Percentiles rank a stretch among this genome's conserved stretches.
phyloP scores from a whole-genome alignment of 106 monocot species.

The Acorus calamus region DNA sequence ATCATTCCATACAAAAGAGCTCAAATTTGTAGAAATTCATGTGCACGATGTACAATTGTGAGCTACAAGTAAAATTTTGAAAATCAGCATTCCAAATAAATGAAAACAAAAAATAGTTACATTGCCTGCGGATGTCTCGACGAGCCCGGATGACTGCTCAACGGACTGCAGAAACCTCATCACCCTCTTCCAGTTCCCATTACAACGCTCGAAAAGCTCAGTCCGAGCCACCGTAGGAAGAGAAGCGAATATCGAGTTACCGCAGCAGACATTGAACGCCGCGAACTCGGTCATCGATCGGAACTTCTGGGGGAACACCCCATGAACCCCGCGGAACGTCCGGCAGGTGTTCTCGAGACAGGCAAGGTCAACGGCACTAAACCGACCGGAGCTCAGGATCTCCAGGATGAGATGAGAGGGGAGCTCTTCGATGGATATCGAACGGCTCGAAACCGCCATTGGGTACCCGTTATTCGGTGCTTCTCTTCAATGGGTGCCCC shows the following conservation, averaged over 20 bases:
- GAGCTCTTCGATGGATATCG: constrained; percentile 61
- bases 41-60: no score
- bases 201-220: constrained; percentile 63
- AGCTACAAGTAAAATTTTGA: no score
- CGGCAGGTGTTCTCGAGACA: constrained; percentile 64
- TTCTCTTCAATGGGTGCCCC: no score
- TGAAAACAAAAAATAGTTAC: constrained; percentile 34
- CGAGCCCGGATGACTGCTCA: constrained; percentile 64
- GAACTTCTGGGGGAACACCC: constrained; percentile 32
- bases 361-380: constrained; percentile 67
- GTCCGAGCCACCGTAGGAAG: constrained; percentile 20
- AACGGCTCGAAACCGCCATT: constrained; percentile 36
- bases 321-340: constrained; percentile 42
- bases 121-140: constrained; percentile 84
- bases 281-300: constrained; percentile 68
- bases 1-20: no score
- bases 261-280: constrained; percentile 44
- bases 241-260: constrained; percentile 28
- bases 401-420: constrained; percentile 72
- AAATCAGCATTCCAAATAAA: no score
- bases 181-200: constrained; percentile 86
- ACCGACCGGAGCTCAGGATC: constrained; percentile 63
- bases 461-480: no score
- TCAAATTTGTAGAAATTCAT: no score
- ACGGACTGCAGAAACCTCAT: constrained; percentile 84